These are phyloP conservation scores for Centella asiatica DNA, from an alignment of 129 eudicot species.

Conservation along the genomic window DNA sequence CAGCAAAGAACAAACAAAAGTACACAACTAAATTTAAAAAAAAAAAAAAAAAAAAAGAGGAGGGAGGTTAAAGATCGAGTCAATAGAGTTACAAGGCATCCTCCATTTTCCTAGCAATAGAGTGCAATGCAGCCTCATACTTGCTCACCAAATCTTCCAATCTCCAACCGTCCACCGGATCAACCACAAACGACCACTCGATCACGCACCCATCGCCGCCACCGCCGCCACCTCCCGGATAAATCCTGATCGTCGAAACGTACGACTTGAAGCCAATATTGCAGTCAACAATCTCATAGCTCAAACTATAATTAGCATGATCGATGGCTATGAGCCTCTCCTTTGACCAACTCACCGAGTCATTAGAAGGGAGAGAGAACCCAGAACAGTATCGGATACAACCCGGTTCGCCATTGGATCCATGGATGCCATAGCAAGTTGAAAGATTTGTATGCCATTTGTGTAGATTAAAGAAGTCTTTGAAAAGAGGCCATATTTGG, in stretches of 20 bases:
- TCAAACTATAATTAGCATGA: slow-evolving; percentile 16
- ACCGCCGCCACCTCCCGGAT: slow-evolving; percentile 8
- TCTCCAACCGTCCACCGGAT: slow-evolving; percentile 37
- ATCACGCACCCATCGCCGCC: slow-evolving; percentile 24
- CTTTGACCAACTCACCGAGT: slow-evolving; percentile 25
- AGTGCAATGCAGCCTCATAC: neutral
- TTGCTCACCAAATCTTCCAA: slow-evolving; percentile 33
- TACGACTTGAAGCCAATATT: slow-evolving; percentile 45
- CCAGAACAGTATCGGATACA: slow-evolving; percentile 38
- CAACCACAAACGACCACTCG: slow-evolving; percentile 41
- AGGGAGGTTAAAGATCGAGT: too few species aligned
- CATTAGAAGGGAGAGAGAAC: slow-evolving; percentile 15
- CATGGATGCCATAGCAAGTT: slow-evolving; percentile 36
- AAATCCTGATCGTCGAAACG: slow-evolving; percentile 31
- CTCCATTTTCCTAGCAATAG: slow-evolving; percentile 9
- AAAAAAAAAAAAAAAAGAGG: too few species aligned
- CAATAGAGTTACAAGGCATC: too few species aligned
- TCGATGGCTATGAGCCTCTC: slow-evolving; percentile 41
- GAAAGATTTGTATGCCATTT: slow-evolving; percentile 39
- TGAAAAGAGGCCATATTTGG: slow-evolving; percentile 44
- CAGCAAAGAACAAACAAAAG: too few species aligned
- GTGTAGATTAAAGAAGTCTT: slow-evolving; percentile 44
- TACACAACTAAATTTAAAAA: too few species aligned
- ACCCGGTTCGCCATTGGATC: slow-evolving; percentile 43
- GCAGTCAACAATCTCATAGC: slow-evolving; percentile 38